phyloP scores from a whole-genome alignment of 179 eudicot genomes.

The Patellifolia procumbens region DNA sequence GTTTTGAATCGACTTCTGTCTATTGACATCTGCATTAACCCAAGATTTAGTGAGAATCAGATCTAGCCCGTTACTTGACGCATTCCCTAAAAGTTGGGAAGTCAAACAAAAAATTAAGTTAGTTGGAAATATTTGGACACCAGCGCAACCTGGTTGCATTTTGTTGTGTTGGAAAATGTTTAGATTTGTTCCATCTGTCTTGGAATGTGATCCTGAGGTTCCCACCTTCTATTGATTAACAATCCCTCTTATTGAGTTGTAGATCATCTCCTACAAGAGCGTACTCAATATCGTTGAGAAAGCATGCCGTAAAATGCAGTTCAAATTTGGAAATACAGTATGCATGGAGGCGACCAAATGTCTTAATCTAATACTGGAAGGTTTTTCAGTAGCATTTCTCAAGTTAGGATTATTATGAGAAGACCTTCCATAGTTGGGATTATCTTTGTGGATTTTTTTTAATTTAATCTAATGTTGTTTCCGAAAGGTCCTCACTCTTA shows the following conservation, averaged over 20 bases:
- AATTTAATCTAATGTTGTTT: background rate
- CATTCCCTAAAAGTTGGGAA: background rate
- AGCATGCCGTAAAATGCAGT: background rate
- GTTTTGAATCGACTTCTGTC: background rate
- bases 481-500: background rate
- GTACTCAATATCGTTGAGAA: background rate
- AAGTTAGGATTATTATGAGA: no score
- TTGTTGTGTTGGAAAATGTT: background rate
- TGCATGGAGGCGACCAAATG: background rate
- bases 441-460: no score
- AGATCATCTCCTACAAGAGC: background rate
- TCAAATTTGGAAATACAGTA: background rate
- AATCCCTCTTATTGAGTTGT: background rate
- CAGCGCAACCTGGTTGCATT: background rate
- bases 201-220: background rate
- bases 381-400: no score
- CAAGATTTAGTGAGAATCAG: background rate
- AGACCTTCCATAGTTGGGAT: no score
- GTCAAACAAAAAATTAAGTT: background rate
- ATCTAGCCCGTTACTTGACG: background rate
- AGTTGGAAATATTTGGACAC: background rate
- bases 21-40: background rate
- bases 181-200: background rate
- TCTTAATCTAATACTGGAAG: no score
- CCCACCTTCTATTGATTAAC: background rate